Evolutionary conservation across 345 rosid species (phyloP).

Genomic region (Pistacia vera): DNA sequence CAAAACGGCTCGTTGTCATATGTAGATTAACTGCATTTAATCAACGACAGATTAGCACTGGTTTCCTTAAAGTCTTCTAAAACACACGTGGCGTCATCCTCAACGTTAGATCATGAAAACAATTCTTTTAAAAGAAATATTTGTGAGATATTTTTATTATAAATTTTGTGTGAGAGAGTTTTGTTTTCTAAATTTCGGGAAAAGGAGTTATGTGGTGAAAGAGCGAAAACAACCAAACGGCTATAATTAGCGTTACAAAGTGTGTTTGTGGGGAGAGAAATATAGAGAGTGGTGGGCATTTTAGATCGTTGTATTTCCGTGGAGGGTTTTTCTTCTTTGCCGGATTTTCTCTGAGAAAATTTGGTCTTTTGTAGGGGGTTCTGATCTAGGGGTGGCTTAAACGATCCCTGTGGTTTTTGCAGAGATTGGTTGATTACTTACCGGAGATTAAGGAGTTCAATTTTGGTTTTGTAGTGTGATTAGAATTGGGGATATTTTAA

Average conservation of each 20-base stretch:
- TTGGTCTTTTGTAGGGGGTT: constrained; percentile 7
- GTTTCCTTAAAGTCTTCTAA: not conserved
- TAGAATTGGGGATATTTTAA: constrained; percentile 14
- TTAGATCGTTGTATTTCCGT: constrained; percentile 22
- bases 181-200: constrained; percentile 10
- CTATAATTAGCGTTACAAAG: constrained; percentile 57
- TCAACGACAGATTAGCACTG: not conserved
- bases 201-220: constrained; percentile 30
- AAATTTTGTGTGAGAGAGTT: not conserved
- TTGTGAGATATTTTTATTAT: no score
- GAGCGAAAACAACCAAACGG: constrained; percentile 62
- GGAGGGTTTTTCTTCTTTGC: constrained; percentile 20
- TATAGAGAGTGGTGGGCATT: constrained; percentile 16
- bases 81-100: not conserved
- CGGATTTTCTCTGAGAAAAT: constrained; percentile 13
- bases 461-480: not conserved
- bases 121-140: no score
- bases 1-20: not conserved
- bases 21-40: not conserved
- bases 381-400: constrained; percentile 33
- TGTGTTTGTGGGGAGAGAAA: constrained; percentile 9
- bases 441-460: not conserved
- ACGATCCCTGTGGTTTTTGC: constrained; percentile 18
- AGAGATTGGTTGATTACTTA: constrained; percentile 13
- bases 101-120: not conserved